These are phyloP conservation scores for Aspergillus brasiliensis DNA, from an alignment of 2,329 filamentous ascomycete species.

Conservation along the genomic window DNA sequence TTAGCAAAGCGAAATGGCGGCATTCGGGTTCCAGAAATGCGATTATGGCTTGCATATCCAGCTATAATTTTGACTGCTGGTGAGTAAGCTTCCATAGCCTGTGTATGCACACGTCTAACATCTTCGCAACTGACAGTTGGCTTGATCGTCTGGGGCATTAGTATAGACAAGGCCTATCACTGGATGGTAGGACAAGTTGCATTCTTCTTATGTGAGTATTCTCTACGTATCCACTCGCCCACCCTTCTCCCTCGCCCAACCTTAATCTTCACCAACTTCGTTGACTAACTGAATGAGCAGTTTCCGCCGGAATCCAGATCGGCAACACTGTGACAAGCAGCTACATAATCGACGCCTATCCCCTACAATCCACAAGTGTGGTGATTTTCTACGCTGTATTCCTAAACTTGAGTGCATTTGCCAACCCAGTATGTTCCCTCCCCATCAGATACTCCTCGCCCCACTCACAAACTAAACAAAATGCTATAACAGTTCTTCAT, in stretches of 20 bases:
- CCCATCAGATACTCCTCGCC: neutral
- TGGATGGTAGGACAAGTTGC: constrained; percentile 61
- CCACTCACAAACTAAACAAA: neutral
- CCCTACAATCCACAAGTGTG: constrained; percentile 56
- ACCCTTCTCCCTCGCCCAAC: neutral
- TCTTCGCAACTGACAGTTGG: constrained; percentile 38
- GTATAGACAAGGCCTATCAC: constrained; percentile 55
- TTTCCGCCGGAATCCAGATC: constrained; percentile 58
- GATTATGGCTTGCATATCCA: constrained; percentile 59
- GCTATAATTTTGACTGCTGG: constrained; percentile 51
- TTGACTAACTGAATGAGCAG: constrained; percentile 28
- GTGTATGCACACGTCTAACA: neutral
- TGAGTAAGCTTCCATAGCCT: constrained; percentile 19
- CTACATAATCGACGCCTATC: constrained; percentile 60
- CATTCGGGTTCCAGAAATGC: constrained; percentile 55
- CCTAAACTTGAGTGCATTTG: constrained; percentile 55
- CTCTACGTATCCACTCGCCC: neutral
- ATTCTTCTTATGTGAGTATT: constrained; percentile 54
- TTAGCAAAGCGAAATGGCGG: constrained; percentile 49
- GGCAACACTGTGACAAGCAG: constrained; percentile 57
- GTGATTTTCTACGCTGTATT: constrained; percentile 59
- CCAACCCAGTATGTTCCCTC: constrained; percentile 39
- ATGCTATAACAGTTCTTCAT: constrained; percentile 51
- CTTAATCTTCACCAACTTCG: neutral
- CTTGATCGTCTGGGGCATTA: constrained; percentile 58